phyloP scores from a whole-genome alignment of 2,329 filamentous ascomycete species.

The Escovopsis sp. region DNA sequence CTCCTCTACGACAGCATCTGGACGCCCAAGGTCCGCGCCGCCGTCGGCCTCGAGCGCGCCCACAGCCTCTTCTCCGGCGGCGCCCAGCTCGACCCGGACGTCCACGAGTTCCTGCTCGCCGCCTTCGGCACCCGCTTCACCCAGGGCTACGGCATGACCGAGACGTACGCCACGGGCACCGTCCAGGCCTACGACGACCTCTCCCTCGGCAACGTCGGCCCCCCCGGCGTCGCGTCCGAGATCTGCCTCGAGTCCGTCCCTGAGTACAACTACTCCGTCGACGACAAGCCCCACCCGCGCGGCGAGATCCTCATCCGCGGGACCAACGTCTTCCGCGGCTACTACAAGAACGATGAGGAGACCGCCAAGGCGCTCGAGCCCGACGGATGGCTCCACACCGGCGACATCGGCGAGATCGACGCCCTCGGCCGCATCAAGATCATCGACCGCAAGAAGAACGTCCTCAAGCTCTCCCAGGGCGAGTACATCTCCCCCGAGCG shows the following conservation, averaged over 20 bases:
- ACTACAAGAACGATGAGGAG: conserved; percentile 82
- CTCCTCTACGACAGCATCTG: conserved; percentile 74
- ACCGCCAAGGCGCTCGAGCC: conserved; percentile 66
- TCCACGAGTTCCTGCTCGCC: conserved; percentile 79
- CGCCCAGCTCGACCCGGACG: conserved; percentile 73
- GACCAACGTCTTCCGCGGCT: conserved; percentile 66
- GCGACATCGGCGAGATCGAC: conserved; percentile 80
- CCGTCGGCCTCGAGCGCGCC: conserved; percentile 62
- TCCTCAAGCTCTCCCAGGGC: conserved; percentile 94
- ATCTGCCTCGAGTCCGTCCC: conserved; percentile 73
- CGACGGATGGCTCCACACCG: conserved; percentile 95
- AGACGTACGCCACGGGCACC: conserved; percentile 68
- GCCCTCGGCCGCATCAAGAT: conserved; percentile 76
- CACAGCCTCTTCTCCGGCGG: conserved; percentile 72
- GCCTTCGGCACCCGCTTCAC: conserved; percentile 64
- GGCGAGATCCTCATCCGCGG: conserved; percentile 81
- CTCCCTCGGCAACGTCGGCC: conserved; percentile 67
- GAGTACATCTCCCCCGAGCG: conserved; percentile 97
- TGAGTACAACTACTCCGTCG: conserved; percentile 82
- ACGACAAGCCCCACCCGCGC: conserved; percentile 77
- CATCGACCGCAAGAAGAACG: conserved; percentile 95
- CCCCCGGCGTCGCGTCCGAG: conserved; percentile 51
- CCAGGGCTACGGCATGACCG: conserved; percentile 89
- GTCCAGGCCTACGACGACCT: conserved; percentile 59
- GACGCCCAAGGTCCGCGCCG: conserved; percentile 73